These are phyloP conservation scores for Cucumis hystrix DNA, from an alignment of 306 rosid species.

Conservation along the genomic window DNA sequence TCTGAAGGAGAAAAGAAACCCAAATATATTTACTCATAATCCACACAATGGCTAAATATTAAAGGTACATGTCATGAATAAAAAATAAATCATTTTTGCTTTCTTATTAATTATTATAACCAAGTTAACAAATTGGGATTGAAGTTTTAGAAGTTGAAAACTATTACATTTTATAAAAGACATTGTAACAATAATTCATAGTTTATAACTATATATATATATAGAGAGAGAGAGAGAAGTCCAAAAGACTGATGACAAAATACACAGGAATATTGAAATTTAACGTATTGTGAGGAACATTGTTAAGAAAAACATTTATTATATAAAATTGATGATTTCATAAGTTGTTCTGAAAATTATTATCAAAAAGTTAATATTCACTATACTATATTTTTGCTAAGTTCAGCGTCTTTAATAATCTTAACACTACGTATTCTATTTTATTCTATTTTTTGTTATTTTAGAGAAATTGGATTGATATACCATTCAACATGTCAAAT, in stretches of 20 bases:
- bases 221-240: no score
- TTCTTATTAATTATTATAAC: not conserved
- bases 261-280: not conserved
- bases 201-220: no score
- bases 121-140: not conserved
- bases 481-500: not conserved
- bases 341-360: not conserved
- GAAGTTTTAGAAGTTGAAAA: not conserved
- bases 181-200: not conserved
- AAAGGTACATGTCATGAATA: not conserved
- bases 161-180: not conserved
- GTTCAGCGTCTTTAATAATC: not conserved
- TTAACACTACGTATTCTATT: not conserved
- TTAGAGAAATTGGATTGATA: not conserved
- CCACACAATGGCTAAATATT: not conserved
- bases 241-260: not conserved
- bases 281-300: not conserved
- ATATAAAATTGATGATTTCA: not conserved
- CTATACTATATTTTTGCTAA: not conserved
- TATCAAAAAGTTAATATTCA: not conserved
- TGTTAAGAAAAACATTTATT: not conserved
- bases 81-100: not conserved
- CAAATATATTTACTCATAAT: not conserved
- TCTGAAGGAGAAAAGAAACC: constrained; percentile 28
- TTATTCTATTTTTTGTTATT: not conserved